Evolutionary conservation across 352 stramenopile species (phyloP).

Genomic region (Detonula confervacea): DNA sequence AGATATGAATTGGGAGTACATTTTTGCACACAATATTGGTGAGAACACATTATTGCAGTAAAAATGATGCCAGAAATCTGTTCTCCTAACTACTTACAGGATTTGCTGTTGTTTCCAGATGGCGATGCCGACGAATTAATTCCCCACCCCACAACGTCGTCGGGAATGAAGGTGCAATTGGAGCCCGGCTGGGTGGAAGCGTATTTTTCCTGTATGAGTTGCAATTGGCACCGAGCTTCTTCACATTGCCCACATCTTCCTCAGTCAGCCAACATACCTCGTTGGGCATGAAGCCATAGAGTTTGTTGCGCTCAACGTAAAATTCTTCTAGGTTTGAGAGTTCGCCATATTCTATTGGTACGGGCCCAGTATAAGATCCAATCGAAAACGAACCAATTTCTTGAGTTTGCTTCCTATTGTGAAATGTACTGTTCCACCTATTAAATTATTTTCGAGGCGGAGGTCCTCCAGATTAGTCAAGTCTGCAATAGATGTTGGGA

Average conservation of each 20-base stretch:
- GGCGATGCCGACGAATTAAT: too few relatives aligned
- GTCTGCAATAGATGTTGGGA: constrained; percentile 19
- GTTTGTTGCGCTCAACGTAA: constrained; percentile 18
- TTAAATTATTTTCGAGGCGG: constrained; percentile 29
- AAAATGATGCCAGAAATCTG: too few relatives aligned
- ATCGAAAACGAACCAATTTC: constrained; percentile 3
- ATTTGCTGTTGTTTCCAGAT: too few relatives aligned
- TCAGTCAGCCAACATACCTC: constrained; percentile 23
- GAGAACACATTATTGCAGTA: too few relatives aligned
- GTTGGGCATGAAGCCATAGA: constrained; percentile 38
- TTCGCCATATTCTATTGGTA: constrained; percentile 49
- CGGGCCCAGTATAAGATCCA: constrained; percentile 33
- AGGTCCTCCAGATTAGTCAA: constrained; percentile 18
- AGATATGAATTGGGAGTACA: neutral
- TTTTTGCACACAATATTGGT: too few relatives aligned
- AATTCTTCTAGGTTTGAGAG: constrained; percentile 40
- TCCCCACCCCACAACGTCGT: too few relatives aligned
- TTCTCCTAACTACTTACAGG: too few relatives aligned
- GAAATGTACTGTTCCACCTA: constrained; percentile 6
- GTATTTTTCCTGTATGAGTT: constrained; percentile 18
- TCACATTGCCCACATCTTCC: neutral
- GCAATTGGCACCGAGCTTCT: constrained; percentile 4
- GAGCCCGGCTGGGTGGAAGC: constrained; percentile 1
- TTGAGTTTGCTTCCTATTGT: neutral
- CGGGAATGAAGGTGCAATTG: too few relatives aligned